These are phyloP conservation scores for Verbascum thapsus DNA, from an alignment of 257 asterid genomes.

Conservation along the genomic window DNA sequence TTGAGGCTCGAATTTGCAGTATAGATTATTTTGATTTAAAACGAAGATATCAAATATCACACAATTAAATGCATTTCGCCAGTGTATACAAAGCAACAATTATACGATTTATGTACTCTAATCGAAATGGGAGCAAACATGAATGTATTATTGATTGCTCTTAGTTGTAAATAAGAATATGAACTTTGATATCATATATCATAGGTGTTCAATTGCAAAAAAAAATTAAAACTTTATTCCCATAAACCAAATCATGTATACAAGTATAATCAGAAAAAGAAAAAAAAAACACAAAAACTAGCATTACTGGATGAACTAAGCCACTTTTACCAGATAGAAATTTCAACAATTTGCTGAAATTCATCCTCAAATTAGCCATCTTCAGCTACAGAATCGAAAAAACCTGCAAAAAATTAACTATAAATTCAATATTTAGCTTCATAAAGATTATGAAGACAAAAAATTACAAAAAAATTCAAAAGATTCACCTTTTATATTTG, in stretches of 20 bases:
- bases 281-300: conserved; percentile 21
- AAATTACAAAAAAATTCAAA: background rate
- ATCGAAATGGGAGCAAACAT: too few relatives aligned
- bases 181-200: conserved; percentile 29
- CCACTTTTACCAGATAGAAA: conserved; percentile 28
- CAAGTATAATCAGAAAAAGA: conserved; percentile 34
- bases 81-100: background rate
- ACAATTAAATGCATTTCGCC: background rate
- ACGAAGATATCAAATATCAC: too few relatives aligned
- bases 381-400: conserved; percentile 25
- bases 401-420: conserved; percentile 27
- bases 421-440: conserved; percentile 26
- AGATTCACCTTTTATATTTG: conserved; percentile 25
- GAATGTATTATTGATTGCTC: too few relatives aligned
- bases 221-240: conserved; percentile 37
- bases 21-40: too few relatives aligned
- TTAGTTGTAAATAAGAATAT: conserved; percentile 22
- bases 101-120: too few relatives aligned
- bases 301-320: conserved; percentile 30
- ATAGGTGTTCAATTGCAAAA: conserved; percentile 15
- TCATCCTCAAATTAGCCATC: too few relatives aligned
- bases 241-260: conserved; percentile 38
- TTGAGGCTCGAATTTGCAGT: too few relatives aligned
- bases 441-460: background rate
- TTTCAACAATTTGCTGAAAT: conserved; percentile 25